These are phyloP conservation scores for Oryza nivara DNA, from an alignment of 176 grass and related monocot species.

Conservation along the genomic window DNA sequence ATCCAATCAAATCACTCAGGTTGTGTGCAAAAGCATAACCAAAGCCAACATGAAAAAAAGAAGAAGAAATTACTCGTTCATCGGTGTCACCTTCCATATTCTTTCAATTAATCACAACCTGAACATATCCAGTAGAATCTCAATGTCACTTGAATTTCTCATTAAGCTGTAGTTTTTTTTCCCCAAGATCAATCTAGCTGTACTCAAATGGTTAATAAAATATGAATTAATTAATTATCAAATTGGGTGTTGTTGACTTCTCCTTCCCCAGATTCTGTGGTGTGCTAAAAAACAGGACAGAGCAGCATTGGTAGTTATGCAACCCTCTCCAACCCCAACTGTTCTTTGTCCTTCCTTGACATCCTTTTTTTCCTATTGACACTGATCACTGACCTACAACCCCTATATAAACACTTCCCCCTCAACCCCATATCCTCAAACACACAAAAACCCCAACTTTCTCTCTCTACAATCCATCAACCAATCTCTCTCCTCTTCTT, in stretches of 20 bases:
- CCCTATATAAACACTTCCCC: constrained; percentile 19
- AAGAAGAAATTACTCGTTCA: too few relatives aligned
- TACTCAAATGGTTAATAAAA: background rate
- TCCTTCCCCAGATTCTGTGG: background rate
- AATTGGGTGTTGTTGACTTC: background rate
- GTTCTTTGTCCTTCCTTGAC: background rate
- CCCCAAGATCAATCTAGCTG: background rate
- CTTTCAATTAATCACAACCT: too few relatives aligned
- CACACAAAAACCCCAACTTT: constrained; percentile 26
- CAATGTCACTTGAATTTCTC: too few relatives aligned
- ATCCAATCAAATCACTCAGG: background rate
- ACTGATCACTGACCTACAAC: background rate
- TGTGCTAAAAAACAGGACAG: background rate
- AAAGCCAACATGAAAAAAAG: too few relatives aligned
- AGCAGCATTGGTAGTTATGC: constrained; percentile 35
- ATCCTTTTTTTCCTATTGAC: background rate
- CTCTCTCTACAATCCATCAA: background rate
- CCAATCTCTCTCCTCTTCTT: background rate
- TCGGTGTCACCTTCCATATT: too few relatives aligned
- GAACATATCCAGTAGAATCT: too few relatives aligned
- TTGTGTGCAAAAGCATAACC: background rate
- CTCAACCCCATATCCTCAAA: background rate
- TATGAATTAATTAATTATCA: background rate
- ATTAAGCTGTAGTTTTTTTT: background rate
- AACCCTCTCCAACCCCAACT: constrained; percentile 60